These are phyloP conservation scores for Tricladium varicosporioides DNA, from an alignment of 2,329 filamentous ascomycete genomes.

Conservation along the genomic window DNA sequence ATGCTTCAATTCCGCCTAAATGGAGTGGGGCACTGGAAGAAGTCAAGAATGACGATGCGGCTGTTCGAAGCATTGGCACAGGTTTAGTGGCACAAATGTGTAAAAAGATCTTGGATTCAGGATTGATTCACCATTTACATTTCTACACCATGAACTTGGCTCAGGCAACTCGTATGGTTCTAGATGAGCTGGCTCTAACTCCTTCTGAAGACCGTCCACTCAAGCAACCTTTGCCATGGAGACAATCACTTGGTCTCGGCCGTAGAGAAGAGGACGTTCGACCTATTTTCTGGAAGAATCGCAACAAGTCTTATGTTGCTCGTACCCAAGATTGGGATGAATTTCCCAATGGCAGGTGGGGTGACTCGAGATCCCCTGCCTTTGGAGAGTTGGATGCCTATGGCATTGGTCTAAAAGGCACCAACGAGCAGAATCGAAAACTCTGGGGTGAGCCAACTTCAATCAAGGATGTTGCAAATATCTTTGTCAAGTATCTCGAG, in stretches of 20 bases:
- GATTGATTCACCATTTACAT: slow-evolving; percentile 80
- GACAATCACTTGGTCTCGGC: slow-evolving; percentile 86
- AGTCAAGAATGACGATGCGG: slow-evolving; percentile 93
- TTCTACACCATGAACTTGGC: slow-evolving; percentile 99
- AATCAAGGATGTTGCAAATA: slow-evolving; percentile 73
- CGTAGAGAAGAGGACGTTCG: slow-evolving; percentile 92
- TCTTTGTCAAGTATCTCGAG: slow-evolving; percentile 84
- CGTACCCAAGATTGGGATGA: slow-evolving; percentile 99
- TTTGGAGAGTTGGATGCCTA: slow-evolving; percentile 96
- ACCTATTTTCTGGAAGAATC: slow-evolving; percentile 97
- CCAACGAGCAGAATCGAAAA: slow-evolving; percentile 93
- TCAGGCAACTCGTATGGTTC: slow-evolving; percentile 87
- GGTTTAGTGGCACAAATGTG: slow-evolving; percentile 87
- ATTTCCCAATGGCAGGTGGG: slow-evolving; percentile 98
- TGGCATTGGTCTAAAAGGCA: slow-evolving; percentile 88
- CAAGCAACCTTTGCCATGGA: slow-evolving; percentile 92
- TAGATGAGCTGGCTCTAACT: slow-evolving; percentile 83
- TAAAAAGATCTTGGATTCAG: slow-evolving; percentile 75
- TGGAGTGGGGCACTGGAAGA: slow-evolving; percentile 85
- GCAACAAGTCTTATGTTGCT: slow-evolving; percentile 91
- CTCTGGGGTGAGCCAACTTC: slow-evolving; percentile 86
- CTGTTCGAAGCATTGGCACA: slow-evolving; percentile 87
- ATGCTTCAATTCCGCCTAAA: slow-evolving; percentile 74
- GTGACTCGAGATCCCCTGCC: slow-evolving; percentile 91
- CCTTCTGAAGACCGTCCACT: slow-evolving; percentile 75